Conservation (phyloP, 805 yeast species). For the Hemisphaericaspora nanyangensis region DNA sequence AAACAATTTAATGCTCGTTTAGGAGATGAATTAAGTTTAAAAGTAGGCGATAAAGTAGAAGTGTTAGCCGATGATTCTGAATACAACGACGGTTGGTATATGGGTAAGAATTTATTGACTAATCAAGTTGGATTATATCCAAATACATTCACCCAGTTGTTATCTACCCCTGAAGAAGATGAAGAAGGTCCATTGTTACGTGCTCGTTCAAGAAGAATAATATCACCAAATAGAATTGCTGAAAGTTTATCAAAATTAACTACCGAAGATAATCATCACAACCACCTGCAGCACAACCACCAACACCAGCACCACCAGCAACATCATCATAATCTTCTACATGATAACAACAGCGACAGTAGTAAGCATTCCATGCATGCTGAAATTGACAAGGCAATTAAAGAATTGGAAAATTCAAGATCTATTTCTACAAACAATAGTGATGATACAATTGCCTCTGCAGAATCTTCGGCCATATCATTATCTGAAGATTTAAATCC, state of each 20-base stretch:
- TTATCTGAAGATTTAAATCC: slow-evolving; percentile 30
- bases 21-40: slow-evolving; percentile 82
- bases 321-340: too few species aligned
- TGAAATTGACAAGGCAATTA: slow-evolving; percentile 71
- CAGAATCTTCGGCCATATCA: slow-evolving; percentile 12
- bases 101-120: slow-evolving; percentile 74
- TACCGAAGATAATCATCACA: slow-evolving; percentile 11
- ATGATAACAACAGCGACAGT: slow-evolving; percentile 2
- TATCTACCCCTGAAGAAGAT: slow-evolving; percentile 14
- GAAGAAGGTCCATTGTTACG: slow-evolving; percentile 40
- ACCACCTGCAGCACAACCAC: too few species aligned
- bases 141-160: slow-evolving; percentile 72
- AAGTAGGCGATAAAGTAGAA: slow-evolving; percentile 81
- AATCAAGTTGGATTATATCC: slow-evolving; percentile 87
- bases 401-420: slow-evolving; percentile 46
- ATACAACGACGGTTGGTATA: slow-evolving; percentile 96
- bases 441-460: neutral
- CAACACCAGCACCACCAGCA: slow-evolving; percentile 4
- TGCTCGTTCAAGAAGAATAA: slow-evolving; percentile 54
- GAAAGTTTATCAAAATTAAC: slow-evolving; percentile 6
- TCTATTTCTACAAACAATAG: neutral
- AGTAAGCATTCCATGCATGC: slow-evolving; percentile 34
- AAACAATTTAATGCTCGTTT: slow-evolving; percentile 85
- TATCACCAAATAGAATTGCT: slow-evolving; percentile 1
- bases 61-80: slow-evolving; percentile 90